A percentile compares a stretch with the other conserved stretches of the same genome.
Conservation (phyloP, 768 basidiomycete genomes). For the Chalciporus sphaerocephalus region DNA sequence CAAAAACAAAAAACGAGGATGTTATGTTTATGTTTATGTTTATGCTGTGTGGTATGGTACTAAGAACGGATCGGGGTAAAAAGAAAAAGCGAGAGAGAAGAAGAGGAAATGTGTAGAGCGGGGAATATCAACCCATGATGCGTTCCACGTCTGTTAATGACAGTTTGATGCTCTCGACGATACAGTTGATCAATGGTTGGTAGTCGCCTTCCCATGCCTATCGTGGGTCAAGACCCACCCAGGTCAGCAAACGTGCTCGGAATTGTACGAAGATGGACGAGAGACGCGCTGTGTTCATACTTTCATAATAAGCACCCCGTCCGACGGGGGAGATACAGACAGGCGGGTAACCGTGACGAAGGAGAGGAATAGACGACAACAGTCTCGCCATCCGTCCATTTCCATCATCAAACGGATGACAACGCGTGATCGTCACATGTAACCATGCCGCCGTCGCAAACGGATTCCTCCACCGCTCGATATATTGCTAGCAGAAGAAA, state of each 20-base stretch:
- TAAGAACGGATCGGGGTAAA: too few species aligned
- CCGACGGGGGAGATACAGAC: constrained; percentile 26
- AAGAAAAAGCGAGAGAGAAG: too few species aligned
- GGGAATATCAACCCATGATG: constrained; percentile 27
- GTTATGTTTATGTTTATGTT: too few species aligned
- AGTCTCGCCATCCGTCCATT: constrained; percentile 35
- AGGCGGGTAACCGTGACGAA: constrained; percentile 32
- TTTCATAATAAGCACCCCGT: constrained; percentile 28
- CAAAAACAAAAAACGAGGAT: too few species aligned
- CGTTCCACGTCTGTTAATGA: constrained; percentile 28
- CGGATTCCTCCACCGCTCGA: constrained; percentile 35
- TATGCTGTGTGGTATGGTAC: neutral
- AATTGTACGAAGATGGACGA: too few species aligned
- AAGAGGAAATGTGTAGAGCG: too few species aligned
- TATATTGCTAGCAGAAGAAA: constrained; percentile 40
- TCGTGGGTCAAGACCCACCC: neutral
- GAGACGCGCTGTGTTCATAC: constrained; percentile 32
- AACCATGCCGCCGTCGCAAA: constrained; percentile 36
- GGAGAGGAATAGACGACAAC: constrained; percentile 33
- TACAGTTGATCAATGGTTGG: constrained; percentile 30
- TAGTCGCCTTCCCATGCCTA: constrained; percentile 35
- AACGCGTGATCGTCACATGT: constrained; percentile 32
- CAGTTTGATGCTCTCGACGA: constrained; percentile 24
- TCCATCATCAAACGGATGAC: constrained; percentile 35
- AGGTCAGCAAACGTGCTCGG: too few species aligned